These are phyloP conservation scores for Xylaria palmicola DNA, from an alignment of 495 filamentous ascomycete genomes.

Conservation along the genomic window DNA sequence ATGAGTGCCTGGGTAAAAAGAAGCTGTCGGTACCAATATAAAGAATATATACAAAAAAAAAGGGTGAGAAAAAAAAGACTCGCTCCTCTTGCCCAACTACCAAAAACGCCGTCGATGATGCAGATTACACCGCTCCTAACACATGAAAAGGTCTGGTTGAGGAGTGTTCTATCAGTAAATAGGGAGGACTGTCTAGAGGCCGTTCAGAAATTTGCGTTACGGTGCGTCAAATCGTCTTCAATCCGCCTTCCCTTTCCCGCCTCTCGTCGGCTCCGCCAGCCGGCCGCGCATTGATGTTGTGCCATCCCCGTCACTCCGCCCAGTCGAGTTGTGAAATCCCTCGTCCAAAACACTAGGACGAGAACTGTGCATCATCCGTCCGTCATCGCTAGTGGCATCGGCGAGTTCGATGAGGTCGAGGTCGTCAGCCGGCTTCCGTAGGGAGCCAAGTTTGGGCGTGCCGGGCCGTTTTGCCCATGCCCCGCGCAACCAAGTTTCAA, in stretches of 20 bases:
- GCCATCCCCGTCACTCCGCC: conserved; percentile 32
- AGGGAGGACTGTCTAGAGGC: conserved; percentile 10
- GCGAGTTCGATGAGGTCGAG: conserved; percentile 85
- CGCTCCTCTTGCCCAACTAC: conserved; percentile 8
- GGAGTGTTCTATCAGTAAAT: conserved; percentile 16
- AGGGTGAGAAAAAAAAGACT: conserved; percentile 12
- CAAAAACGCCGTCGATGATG: conserved; percentile 32
- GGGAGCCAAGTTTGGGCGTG: conserved; percentile 46
- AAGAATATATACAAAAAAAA: conserved; percentile 10
- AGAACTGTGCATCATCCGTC: conserved; percentile 22
- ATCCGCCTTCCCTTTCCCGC: conserved; percentile 37
- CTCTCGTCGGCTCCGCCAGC: conserved; percentile 6
- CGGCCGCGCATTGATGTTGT: conserved; percentile 24
- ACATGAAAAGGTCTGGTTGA: conserved; percentile 10
- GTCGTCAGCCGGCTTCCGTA: conserved; percentile 31
- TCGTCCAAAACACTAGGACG: conserved; percentile 12
- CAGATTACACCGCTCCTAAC: conserved; percentile 17
- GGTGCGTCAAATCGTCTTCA: conserved; percentile 10
- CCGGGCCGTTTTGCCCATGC: conserved; percentile 62
- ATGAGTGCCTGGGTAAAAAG: neutral
- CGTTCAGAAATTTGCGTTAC: conserved; percentile 4
- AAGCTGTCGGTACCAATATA: conserved; percentile 1
- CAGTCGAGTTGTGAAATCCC: conserved; percentile 26
- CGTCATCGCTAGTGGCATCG: conserved; percentile 58
- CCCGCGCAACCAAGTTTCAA: conserved; percentile 87